A percentile compares a stretch with the other conserved stretches of the same genome.
Evolutionary conservation across 169 alveolate genomes (phyloP).

Genomic region (Plasmodium knowlesi): DNA sequence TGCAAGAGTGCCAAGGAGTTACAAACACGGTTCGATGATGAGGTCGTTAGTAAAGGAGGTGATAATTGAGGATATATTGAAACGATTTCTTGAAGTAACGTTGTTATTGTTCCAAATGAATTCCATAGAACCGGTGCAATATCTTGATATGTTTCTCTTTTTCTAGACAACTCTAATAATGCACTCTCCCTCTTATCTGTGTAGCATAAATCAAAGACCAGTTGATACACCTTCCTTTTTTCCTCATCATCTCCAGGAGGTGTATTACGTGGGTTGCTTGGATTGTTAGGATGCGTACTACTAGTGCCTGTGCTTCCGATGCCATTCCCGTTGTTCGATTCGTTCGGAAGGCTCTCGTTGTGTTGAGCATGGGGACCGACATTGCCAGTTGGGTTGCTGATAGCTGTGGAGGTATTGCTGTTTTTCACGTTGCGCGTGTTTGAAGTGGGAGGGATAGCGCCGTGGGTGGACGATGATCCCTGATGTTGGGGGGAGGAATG

Average conservation of each 20-base stretch:
- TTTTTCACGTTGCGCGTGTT: neutral
- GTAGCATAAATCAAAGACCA: slow-evolving; percentile 92
- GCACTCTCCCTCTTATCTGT: slow-evolving; percentile 97
- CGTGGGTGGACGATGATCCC: neutral
- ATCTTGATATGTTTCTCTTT: slow-evolving; percentile 92
- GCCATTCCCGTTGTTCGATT: neutral
- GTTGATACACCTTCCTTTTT: slow-evolving; percentile 86
- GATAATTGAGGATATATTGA: slow-evolving; percentile 88
- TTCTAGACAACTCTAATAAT: slow-evolving; percentile 93
- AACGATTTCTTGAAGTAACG: slow-evolving; percentile 95
- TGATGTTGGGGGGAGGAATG: neutral
- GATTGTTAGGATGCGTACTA: neutral
- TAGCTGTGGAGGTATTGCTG: neutral
- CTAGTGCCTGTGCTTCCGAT: neutral
- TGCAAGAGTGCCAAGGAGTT: slow-evolving; percentile 98
- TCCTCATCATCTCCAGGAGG: slow-evolving; percentile 74
- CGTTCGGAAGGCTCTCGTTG: neutral
- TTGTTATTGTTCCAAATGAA: slow-evolving; percentile 97
- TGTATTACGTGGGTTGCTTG: neutral
- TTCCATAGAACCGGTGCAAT: slow-evolving; percentile 98
- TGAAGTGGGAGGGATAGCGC: neutral
- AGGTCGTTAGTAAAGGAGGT: slow-evolving; percentile 94
- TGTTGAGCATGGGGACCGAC: neutral
- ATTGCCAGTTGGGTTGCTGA: neutral
- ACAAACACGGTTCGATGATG: slow-evolving; percentile 96